Percentiles rank a stretch among this genome's conserved stretches.
These are phyloP conservation scores for Balamuthia mandrillaris DNA, from an alignment of 208 protist genomes.

Conservation along the genomic window DNA sequence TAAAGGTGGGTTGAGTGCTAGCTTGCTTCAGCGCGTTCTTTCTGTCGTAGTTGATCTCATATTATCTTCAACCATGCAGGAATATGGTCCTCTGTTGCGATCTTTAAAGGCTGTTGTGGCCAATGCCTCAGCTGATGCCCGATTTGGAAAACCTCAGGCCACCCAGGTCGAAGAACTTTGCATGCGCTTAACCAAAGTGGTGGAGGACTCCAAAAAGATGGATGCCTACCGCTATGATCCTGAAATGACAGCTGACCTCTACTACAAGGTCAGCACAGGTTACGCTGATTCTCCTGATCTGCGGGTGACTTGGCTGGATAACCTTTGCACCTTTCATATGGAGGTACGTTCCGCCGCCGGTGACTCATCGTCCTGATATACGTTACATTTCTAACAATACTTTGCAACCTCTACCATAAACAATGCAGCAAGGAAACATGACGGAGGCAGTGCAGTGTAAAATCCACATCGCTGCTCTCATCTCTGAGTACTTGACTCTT, in stretches of 20 bases:
- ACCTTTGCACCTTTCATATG: constrained; percentile 47
- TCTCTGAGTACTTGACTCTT: constrained; percentile 42
- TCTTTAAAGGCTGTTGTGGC: neutral
- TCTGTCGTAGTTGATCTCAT: too few species aligned
- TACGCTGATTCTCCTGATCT: constrained; percentile 60
- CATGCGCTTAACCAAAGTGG: too few species aligned
- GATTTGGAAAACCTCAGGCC: neutral
- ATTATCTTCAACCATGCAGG: too few species aligned
- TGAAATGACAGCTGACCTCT: constrained; percentile 63
- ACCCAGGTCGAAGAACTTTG: neutral
- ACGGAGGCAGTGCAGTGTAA: constrained; percentile 53
- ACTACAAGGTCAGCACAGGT: constrained; percentile 51
- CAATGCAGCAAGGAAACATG: constrained; percentile 39
- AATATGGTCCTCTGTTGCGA: neutral
- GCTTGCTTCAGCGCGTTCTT: too few species aligned
- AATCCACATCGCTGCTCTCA: constrained; percentile 52
- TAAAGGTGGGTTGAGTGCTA: too few species aligned
- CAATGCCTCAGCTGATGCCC: neutral
- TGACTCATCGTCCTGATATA: too few species aligned
- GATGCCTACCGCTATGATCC: too few species aligned
- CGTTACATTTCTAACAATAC: too few species aligned
- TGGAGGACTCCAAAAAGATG: too few species aligned
- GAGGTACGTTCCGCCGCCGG: constrained; percentile 24
- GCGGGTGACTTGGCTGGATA: constrained; percentile 63
- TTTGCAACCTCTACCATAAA: too few species aligned